A percentile compares a stretch with the other conserved stretches of the same genome.
phyloP scores from a whole-genome alignment of 1,284 basidiomycete species.

The Anthracocystis walkeri region DNA sequence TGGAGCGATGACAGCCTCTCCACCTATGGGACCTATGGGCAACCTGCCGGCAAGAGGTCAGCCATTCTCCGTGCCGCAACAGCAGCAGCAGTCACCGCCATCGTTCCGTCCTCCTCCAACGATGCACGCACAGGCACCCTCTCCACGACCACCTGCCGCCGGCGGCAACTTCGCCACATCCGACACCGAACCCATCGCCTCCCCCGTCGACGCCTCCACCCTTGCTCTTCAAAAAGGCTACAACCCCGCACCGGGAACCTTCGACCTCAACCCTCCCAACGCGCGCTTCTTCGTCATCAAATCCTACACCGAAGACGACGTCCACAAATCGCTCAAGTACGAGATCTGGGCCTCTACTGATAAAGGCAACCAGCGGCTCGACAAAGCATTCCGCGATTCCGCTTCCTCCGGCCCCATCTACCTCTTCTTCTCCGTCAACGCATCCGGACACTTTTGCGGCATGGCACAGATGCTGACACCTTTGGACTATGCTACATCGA shows the following conservation, averaged over 20 bases:
- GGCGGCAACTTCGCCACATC: background rate
- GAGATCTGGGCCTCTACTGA: conserved; percentile 69
- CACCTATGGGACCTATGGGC: conserved; percentile 23
- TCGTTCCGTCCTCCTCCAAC: conserved; percentile 21
- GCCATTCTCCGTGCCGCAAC: conserved; percentile 24
- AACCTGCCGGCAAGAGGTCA: conserved; percentile 20
- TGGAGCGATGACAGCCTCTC: conserved; percentile 17
- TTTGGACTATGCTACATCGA: conserved; percentile 62
- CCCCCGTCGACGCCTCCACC: conserved; percentile 27
- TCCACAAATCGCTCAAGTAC: conserved; percentile 65
- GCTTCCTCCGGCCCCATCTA: conserved; percentile 58
- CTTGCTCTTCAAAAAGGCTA: conserved; percentile 45
- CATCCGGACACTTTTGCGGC: conserved; percentile 67
- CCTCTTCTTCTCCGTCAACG: conserved; percentile 68
- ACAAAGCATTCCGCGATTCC: conserved; percentile 57
- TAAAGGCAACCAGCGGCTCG: conserved; percentile 66
- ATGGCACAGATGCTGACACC: conserved; percentile 67
- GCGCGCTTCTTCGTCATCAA: conserved; percentile 69
- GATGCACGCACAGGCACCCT: conserved; percentile 7
- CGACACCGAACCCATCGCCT: background rate
- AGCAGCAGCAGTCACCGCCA: conserved; percentile 14
- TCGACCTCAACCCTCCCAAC: conserved; percentile 44
- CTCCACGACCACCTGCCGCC: conserved; percentile 16
- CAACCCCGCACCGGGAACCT: conserved; percentile 50
- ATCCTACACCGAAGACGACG: conserved; percentile 67